A percentile compares a stretch with the other conserved stretches of the same genome.
These are phyloP conservation scores for Aurantiochytrium sp. DNA, from an alignment of 108 stramenopile genomes.

Conservation along the genomic window DNA sequence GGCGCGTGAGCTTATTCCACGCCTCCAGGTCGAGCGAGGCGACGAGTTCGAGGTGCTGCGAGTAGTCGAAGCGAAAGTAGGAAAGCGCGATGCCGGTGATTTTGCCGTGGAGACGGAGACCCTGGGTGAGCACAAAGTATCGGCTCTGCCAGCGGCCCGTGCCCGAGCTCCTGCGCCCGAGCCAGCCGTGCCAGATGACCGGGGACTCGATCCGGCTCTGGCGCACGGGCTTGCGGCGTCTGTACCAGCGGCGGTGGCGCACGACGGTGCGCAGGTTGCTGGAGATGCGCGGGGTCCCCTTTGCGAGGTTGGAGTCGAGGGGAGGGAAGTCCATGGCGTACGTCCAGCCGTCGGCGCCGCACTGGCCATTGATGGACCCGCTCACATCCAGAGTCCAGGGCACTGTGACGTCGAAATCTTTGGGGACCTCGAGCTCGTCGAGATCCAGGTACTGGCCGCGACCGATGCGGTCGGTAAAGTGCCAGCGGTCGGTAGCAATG, in stretches of 20 bases:
- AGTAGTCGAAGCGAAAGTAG: neutral
- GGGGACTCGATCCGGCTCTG: neutral
- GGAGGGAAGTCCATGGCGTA: constrained; percentile 1
- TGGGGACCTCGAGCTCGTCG: neutral
- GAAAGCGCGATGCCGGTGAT: constrained; percentile 4
- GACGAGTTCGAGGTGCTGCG: neutral
- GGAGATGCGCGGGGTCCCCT: neutral
- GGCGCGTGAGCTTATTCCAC: neutral
- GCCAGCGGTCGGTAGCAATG: neutral
- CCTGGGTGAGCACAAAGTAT: constrained; percentile 5
- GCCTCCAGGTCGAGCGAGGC: neutral
- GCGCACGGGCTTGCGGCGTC: neutral
- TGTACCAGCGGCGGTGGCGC: neutral
- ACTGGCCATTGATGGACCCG: neutral
- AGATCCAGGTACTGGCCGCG: neutral
- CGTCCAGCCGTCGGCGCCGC: constrained; percentile 10
- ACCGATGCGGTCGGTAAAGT: constrained; percentile 4
- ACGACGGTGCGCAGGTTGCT: neutral
- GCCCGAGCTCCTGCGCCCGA: neutral
- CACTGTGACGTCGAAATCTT: neutral
- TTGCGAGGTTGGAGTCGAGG: constrained; percentile 1
- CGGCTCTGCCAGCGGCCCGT: constrained; percentile 24
- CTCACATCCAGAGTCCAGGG: neutral
- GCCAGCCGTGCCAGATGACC: constrained; percentile 6
- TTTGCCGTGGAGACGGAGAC: neutral